phyloP scores from a whole-genome alignment of 1,139 yeast species.

The Debaryomyces sp. region DNA sequence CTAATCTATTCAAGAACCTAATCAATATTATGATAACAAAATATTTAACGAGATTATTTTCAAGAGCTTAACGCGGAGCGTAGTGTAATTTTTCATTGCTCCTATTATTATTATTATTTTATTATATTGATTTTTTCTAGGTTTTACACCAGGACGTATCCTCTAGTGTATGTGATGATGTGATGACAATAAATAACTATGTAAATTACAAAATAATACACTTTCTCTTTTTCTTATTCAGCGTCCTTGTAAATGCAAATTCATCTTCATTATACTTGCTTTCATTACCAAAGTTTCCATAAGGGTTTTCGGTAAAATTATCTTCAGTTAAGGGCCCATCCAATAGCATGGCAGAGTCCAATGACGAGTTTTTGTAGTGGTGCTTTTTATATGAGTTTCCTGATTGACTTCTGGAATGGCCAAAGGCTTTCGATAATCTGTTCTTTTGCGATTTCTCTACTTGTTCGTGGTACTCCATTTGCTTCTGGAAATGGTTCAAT shows the following conservation, averaged over 20 bases:
- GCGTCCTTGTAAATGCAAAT: constrained; percentile 43
- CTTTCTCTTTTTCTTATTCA: constrained; percentile 30
- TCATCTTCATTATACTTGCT: constrained; percentile 42
- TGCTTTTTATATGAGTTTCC: constrained; percentile 28
- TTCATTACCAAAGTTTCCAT: constrained; percentile 28
- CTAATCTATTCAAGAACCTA: not conserved
- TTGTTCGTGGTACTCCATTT: constrained; percentile 40
- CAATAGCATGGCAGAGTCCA: constrained; percentile 39
- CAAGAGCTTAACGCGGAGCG: not conserved
- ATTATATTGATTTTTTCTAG: not conserved
- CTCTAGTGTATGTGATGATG: not conserved
- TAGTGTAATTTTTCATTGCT: not conserved
- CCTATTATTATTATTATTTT: not conserved
- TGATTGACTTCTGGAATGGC: constrained; percentile 32
- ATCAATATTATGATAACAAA: not conserved
- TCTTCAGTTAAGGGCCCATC: constrained; percentile 46
- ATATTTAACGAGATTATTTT: not conserved
- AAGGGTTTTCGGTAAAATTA: constrained; percentile 30
- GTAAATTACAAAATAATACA: constrained; percentile 35
- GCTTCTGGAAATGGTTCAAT: constrained; percentile 39
- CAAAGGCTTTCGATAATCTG: constrained; percentile 36
- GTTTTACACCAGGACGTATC: not conserved
- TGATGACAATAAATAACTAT: not conserved
- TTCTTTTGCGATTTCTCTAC: constrained; percentile 37
- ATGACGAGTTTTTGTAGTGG: constrained; percentile 41